These are phyloP conservation scores for Arthrobotrys conoides DNA, from an alignment of 2,329 filamentous ascomycete genomes.

Conservation along the genomic window DNA sequence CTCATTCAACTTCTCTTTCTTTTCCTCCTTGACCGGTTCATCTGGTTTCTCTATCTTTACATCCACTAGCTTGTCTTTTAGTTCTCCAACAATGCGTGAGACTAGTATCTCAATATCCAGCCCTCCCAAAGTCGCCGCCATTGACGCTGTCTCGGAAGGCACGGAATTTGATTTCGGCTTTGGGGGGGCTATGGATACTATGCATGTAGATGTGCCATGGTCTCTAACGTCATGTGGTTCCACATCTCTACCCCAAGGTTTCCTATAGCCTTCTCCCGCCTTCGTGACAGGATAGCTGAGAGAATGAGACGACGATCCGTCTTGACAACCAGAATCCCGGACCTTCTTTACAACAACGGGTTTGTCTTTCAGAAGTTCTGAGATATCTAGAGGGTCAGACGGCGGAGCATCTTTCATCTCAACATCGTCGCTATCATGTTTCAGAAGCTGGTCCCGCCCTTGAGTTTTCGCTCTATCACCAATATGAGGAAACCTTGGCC, in stretches of 20 bases:
- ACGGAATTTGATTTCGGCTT: neutral
- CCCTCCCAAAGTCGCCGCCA: neutral
- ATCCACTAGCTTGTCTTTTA: neutral
- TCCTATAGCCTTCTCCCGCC: neutral
- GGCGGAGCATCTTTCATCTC: constrained; percentile 3
- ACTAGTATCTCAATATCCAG: constrained; percentile 9
- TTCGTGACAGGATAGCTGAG: neutral
- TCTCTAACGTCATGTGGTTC: neutral
- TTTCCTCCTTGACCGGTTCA: neutral
- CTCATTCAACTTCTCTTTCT: neutral
- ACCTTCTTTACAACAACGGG: neutral
- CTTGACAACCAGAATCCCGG: constrained; percentile 12
- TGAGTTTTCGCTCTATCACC: neutral
- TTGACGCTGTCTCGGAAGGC: neutral
- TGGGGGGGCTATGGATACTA: neutral
- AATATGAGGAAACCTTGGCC: neutral
- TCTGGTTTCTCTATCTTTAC: constrained; percentile 2
- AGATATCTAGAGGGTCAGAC: neutral
- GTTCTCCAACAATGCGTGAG: neutral
- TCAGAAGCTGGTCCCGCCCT: neutral
- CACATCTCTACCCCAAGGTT: neutral
- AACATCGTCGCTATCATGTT: neutral
- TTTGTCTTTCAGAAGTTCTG: constrained; percentile 13
- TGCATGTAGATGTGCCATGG: neutral
- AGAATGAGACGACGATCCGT: constrained; percentile 1